phyloP scores from a whole-genome alignment of 495 filamentous ascomycete genomes.

The Aspergillus panamensis region DNA sequence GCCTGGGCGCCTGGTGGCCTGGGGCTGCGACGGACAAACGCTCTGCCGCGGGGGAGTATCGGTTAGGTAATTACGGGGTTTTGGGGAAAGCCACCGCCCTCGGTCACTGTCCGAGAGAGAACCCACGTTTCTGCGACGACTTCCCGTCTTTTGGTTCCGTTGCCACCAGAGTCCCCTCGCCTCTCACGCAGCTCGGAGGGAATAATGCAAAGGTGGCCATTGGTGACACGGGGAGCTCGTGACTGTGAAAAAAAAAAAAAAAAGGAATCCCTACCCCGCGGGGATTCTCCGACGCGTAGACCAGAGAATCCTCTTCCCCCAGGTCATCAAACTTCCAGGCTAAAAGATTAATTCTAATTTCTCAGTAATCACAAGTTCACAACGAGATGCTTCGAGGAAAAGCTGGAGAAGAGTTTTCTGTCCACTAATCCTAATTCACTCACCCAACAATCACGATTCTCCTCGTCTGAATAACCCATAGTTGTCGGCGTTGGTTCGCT shows the following conservation, averaged over 20 bases:
- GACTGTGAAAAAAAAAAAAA: neutral
- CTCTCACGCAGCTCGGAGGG: neutral
- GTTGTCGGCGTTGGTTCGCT: neutral
- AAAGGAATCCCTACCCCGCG: slow-evolving; percentile 24
- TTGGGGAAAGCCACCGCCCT: neutral
- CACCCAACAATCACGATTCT: neutral
- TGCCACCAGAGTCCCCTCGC: neutral
- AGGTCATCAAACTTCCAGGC: neutral
- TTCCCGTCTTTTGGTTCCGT: neutral
- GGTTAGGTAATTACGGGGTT: neutral
- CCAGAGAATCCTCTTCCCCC: neutral
- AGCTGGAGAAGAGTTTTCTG: neutral
- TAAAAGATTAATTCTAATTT: neutral
- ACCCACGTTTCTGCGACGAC: neutral
- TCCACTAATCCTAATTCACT: neutral
- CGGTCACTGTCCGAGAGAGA: neutral
- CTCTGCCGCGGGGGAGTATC: slow-evolving; percentile 20
- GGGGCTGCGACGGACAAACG: slow-evolving; percentile 19
- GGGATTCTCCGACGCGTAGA: slow-evolving; percentile 14
- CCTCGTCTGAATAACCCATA: neutral
- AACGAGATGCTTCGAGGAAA: neutral
- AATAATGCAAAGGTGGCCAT: neutral
- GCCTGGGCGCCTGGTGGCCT: slow-evolving; percentile 6
- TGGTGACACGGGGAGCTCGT: neutral
- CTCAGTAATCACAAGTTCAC: neutral